Evolutionary conservation across 179 eudicot genomes (phyloP), one percentile per base, ranked within the genome.

Genomic region (Silene noctiflora): DNA sequence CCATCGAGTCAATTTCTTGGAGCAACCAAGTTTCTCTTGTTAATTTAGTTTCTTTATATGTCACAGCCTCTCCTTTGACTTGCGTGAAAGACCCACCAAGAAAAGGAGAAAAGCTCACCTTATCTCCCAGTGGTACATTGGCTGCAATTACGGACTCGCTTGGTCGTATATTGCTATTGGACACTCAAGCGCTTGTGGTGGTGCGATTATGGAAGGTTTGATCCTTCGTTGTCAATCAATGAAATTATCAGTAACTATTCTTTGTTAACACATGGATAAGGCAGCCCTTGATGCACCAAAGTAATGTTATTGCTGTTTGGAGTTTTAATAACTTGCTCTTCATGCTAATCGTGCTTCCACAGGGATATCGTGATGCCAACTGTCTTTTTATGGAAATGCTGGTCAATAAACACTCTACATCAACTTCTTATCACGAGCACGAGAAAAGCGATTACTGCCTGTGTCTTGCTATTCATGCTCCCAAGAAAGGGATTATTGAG

Each of bases 131-230:
- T 79, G 99, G 99, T 85, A 93, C 97, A 79, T 87, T 95, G 87
- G 99, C 98, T 78, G 98, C 99, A 73, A 91, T 95, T 82, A 91
- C 99, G 17, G 99, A 95, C 81, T 95, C 99, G 73, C 99, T 95
- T 70, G 99, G 99, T 64, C 96, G 98, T 59, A 89, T 95, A 78
- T 80, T 93, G 87, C 89, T 95, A 24, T 81, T 93, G 78, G 99
- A 95, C 83, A 93, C 99, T 21, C 94, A 85, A 75, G 99, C 99
- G 29, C 98, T 89, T 75, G 94, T 91, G 9, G 99, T 93, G 12
- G 98, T 95, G 73, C 96, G 97, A 31, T 70, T 95, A 63, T 95
- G 97, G 98, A 95, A 95, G 99, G 99, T 95, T 46, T 73, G 56
- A 53, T 69, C 72, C 80, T 55, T 53, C 5, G n/a, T 53, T 8